Evolutionary conservation across 371 early-diverging fungal genomes (phyloP), one percentile per base, ranked within the genome.

Genomic region (Rhizopus arrhizus): DNA sequence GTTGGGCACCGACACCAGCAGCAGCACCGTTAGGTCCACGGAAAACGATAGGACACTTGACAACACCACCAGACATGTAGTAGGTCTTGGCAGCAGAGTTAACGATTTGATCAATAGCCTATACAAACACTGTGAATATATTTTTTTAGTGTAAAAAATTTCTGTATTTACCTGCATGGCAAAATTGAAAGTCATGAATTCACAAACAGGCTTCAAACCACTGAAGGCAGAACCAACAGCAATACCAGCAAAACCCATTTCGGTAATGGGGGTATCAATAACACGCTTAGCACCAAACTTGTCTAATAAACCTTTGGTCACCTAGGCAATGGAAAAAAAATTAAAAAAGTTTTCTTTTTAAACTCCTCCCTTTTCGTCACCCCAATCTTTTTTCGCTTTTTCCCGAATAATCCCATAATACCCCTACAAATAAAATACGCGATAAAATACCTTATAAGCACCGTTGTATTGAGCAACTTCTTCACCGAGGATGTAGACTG

Each of bases 141-240:
- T 22, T 22, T 22, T 22, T 22, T 22, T 22, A 22, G 22, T 22
- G 22, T 22, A 22, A 22, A 22, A 22, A 22, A 22, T 22, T 22
- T 22, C 22, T 22, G 22, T 22, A 22, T 56, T 73, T 81, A 92
- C 94, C 89, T 99, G 99, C 94, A 99, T 94, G 47, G 98, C 92
- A 88, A 99, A 99, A 91, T 98, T 99, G 85, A 94, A 98, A 52
- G 99, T 99, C 99, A 99, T 99, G 85, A 98, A 99, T 79, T 99
- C 99, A 85, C 98, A 96, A 63, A 99, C 89, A 42, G 99, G 99
- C 85, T 91, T 93, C 45, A 99, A 85, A 34, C 99, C 99, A 61
- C 89, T 81, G 63, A 97, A 88, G 34, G 97, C 96, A 41, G 99
- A 90, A 62, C 99, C 99, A 48, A 97, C 92, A 70, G 99, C 99